Evolutionary conservation across 331 rosid genomes (phyloP).

Genomic region (Rhamnella rubrinervis): DNA sequence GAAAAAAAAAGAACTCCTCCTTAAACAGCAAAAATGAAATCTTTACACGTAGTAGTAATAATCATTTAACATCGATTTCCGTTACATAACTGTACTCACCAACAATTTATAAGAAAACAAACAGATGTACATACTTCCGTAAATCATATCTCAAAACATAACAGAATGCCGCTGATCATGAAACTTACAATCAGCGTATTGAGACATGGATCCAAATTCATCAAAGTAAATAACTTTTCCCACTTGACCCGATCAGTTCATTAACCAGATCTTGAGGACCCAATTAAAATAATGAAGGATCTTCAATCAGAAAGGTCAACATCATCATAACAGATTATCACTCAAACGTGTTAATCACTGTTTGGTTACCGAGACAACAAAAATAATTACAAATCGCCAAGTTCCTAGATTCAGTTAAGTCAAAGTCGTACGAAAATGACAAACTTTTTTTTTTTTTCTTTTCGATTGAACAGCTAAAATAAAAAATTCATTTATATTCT

Average conservation of each 20-base stretch:
- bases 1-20: no score
- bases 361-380: background rate
- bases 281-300: conserved; percentile 17
- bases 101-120: no score
- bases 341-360: background rate
- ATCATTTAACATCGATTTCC: no score
- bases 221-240: background rate
- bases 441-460: no score
- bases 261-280: conserved; percentile 21
- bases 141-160: background rate
- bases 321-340: background rate
- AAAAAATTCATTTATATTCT: background rate
- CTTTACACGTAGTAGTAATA: no score
- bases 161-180: background rate
- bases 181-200: background rate
- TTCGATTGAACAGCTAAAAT: background rate
- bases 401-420: background rate
- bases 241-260: background rate
- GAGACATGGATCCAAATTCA: background rate
- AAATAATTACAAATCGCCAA: background rate
- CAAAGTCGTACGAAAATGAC: background rate
- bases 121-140: background rate
- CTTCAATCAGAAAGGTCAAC: conserved; percentile 18
- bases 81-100: no score
- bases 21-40: no score